phyloP scores from a whole-genome alignment of 495 filamentous ascomycete genomes.

The Sordaria brevicollis region DNA sequence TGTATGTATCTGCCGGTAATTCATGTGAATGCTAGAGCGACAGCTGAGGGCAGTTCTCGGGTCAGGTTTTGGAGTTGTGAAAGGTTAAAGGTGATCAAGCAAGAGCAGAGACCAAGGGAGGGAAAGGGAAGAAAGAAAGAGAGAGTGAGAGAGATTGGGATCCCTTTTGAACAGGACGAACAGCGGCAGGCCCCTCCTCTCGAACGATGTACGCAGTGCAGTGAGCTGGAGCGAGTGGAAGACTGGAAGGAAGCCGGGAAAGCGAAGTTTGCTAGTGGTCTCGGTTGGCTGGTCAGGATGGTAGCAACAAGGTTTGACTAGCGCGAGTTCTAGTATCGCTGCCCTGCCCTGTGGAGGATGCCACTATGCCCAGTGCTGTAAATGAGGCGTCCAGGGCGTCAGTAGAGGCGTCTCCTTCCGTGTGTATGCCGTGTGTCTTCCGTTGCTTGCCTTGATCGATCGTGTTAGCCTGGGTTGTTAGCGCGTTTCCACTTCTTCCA shows the following conservation, averaged over 20 bases:
- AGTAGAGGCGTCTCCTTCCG: neutral
- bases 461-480: neutral
- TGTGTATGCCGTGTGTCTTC: neutral
- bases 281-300: neutral
- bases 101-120: neutral
- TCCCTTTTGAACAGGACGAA: neutral
- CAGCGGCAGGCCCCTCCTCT: slow-evolving; percentile 1
- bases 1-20: neutral
- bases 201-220: too few relatives aligned
- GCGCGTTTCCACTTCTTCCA: neutral
- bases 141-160: neutral
- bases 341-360: neutral
- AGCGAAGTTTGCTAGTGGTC: neutral
- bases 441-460: neutral
- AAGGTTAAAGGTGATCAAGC: neutral
- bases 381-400: neutral
- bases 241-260: neutral
- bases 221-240: too few relatives aligned
- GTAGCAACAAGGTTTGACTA: neutral
- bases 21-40: too few relatives aligned
- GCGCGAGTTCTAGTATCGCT: neutral
- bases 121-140: neutral
- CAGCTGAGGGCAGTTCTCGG: neutral
- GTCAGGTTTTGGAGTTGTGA: neutral
- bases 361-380: neutral